A percentile compares a stretch with the other conserved stretches of the same genome.
Evolutionary conservation across 2,329 filamentous ascomycete species (phyloP).

Genomic region (Venturia aucupariae): DNA sequence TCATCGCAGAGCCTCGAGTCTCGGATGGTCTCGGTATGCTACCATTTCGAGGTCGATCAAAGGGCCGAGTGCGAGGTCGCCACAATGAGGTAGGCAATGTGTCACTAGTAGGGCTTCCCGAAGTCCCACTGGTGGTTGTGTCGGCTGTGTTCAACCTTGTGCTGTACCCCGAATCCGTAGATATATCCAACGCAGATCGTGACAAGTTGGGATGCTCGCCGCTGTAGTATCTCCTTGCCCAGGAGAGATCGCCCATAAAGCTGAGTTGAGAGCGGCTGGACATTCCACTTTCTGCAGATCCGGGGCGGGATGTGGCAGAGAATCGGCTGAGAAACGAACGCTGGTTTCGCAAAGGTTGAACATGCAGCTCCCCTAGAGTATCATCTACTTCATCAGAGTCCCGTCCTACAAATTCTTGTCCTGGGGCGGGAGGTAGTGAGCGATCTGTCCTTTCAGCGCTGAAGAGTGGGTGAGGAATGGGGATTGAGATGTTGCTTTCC

Average conservation of each 20-base stretch:
- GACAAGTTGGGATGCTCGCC: conserved; percentile 10
- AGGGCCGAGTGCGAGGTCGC: conserved; percentile 30
- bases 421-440: conserved; percentile 12
- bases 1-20: not conserved
- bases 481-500: conserved; percentile 25
- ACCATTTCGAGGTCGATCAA: conserved; percentile 16
- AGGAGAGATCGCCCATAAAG: conserved; percentile 12
- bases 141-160: conserved; percentile 18
- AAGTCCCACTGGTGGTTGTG: conserved; percentile 27
- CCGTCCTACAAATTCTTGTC: conserved; percentile 21
- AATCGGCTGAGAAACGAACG: conserved; percentile 25
- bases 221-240: conserved; percentile 14
- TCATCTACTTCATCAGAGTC: conserved; percentile 31
- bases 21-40: not conserved
- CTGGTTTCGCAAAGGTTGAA: conserved; percentile 27
- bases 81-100: conserved; percentile 30
- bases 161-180: not conserved
- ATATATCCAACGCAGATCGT: not conserved
- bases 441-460: conserved; percentile 20
- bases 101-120: conserved; percentile 28
- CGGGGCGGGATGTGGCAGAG: conserved; percentile 25
- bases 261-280: conserved; percentile 17
- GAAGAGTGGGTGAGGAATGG: conserved; percentile 28
- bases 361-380: conserved; percentile 30
- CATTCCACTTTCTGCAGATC: conserved; percentile 27